Conservation (phyloP, 371 early-diverging fungal species). For the Fennellomyces sp. region DNA sequence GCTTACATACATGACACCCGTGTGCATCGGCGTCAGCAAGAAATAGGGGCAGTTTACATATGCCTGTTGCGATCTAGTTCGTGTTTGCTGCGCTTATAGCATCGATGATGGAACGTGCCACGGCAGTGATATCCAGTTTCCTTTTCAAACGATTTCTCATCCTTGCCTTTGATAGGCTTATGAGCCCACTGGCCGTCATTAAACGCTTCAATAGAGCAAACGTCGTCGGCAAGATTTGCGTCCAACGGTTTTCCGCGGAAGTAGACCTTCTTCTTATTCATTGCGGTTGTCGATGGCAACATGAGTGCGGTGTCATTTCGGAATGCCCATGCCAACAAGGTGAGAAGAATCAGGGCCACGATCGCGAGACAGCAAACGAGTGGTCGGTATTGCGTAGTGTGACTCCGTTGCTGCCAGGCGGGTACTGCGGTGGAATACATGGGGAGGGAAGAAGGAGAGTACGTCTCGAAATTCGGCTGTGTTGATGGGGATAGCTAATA, state of each 20-base stretch:
- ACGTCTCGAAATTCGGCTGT: background rate
- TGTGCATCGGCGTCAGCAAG: no score
- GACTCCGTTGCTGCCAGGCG: background rate
- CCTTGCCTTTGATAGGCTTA: constrained; percentile 14
- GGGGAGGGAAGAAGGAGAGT: background rate
- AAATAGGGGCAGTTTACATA: no score
- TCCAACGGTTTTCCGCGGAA: background rate
- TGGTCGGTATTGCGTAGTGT: background rate
- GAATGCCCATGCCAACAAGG: constrained; percentile 11
- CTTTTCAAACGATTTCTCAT: constrained; percentile 24
- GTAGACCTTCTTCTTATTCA: constrained; percentile 1
- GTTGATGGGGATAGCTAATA: background rate
- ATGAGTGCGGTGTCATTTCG: constrained; percentile 3
- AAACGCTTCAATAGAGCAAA: constrained; percentile 27
- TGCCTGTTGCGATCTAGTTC: constrained; percentile 37
- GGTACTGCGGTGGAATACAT: background rate
- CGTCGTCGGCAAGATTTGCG: background rate
- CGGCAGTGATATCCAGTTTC: constrained; percentile 35
- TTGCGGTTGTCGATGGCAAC: background rate
- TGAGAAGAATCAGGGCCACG: background rate
- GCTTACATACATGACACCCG: no score
- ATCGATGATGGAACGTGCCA: constrained; percentile 32
- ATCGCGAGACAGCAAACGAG: background rate
- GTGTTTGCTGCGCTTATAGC: constrained; percentile 23
- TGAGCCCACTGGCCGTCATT: constrained; percentile 39